Evolutionary conservation across 2,329 filamentous ascomycete species (phyloP), one percentile per base, ranked within the genome.

Genomic region (Penicillium oxalicum): DNA sequence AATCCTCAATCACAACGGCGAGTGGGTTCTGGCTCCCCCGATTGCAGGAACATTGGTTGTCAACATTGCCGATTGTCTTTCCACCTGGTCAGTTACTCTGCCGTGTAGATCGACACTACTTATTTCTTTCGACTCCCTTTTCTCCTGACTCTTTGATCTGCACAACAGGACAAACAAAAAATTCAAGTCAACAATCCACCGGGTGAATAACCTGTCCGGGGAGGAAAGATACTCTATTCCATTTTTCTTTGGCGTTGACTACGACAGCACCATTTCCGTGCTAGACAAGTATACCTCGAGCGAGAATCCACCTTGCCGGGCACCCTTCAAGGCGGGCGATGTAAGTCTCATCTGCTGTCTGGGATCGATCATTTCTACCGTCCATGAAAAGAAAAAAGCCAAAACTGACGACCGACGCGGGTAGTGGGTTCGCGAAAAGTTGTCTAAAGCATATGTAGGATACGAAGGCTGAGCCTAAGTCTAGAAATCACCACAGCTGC

Each of bases 201-300:
- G 70, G 0, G 70, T 69, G 1, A 70, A 70, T 38, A 73, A 73
- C 51, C 45, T 64, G 6, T 67, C 66, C 1, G 68, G 65, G 0
- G 40, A 63, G 37, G 69, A 73, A 52, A 56, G 70, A 0, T 71
- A 70, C 47, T 67, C 63, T 4, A 67, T 72, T 25, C 68, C 69
- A 0, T 70, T 74, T 37, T 74, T 73, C 56, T 72, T 70, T 49
- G 63, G 62, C 0, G 66, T 71, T 0, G 70, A 73, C 47, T 70
- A 72, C 18, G 65, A 72, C 48, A 51, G 57, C 0, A 62, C 71
- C 54, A 54, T 65, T 56, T 47, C 50, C 2, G 59, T 59, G 5
- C 12, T 63, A 9, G 51, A 55, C 5, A 57, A 44, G 12, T 55
- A 54, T 39, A 49, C 52, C 4, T 54, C 56, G 3, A 40, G 41